Base-by-base conservation (phyloP, 2,329 filamentous ascomycete species). In the Nakataea oryzae region DNA sequence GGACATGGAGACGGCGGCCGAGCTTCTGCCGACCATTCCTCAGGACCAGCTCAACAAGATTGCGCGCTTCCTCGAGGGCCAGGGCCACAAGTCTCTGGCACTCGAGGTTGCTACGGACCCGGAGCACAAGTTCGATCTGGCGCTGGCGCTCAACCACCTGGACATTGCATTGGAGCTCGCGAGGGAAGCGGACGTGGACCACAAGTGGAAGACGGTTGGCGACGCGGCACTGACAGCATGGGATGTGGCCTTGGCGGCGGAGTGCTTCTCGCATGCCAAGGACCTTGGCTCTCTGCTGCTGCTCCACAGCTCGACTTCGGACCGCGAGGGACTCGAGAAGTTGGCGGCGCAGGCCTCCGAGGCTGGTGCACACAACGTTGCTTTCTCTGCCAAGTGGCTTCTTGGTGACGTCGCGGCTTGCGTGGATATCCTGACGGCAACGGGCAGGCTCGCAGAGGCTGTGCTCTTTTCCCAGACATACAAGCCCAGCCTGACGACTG, bases 141-240 rank as follows among this genome's bases (percentile, higher is more conserved):
- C 95, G 0, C 81, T 99, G 34, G 83, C 86, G 3, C 81, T 99
- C 56, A 91, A 88, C 69, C 89, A 95, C 66, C 84, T 97, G 17
- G 84, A 93, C 54, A 90, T 93, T 70, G 93, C 93, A 0, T 82
- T 96, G 3, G 87, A 92, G 64, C 86, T 97, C 60, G 93, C 95
- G 8, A 84, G 87, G 54, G 82, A 89, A 73, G 89, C 91, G 13
- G 89, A 97, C 66, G 90, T 87, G 1, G 95, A 97, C 73, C 93
- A 97, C 77, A 96, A 96, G 77, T 99, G 95, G 95, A 97, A 97
- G 82, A 93, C 86, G 3, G 91, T 99, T 5, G 95, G 95, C 64
- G 95, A 99, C 69, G 90, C 93, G 1, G 95, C 95, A 1, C 83
- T 99, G 54, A 78, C 86, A 12, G 88, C 80, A 1, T 99, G 93